Evolutionary conservation across 2,329 filamentous ascomycete genomes (phyloP).

Genomic region (Diaporthe amygdali): DNA sequence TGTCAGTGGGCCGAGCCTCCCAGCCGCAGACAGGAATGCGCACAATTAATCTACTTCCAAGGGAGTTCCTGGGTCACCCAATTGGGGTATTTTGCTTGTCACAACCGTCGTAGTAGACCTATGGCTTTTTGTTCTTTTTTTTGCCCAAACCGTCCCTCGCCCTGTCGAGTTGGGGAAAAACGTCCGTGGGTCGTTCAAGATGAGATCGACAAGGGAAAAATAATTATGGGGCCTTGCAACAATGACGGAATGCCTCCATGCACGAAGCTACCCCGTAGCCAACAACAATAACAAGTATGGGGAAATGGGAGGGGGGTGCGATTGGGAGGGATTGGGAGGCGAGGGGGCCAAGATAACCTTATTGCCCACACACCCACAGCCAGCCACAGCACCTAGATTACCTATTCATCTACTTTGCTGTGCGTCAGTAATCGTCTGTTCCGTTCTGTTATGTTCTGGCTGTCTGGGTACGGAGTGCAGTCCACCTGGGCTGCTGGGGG

Average conservation of each 20-base stretch:
- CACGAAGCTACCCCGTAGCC: background rate
- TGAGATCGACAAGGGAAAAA: conserved; percentile 1
- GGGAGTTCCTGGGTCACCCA: background rate
- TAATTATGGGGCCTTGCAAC: conserved; percentile 6
- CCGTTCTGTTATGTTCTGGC: too few relatives aligned
- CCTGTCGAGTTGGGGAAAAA: background rate
- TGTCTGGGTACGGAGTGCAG: too few relatives aligned
- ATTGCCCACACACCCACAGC: background rate
- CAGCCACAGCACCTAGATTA: background rate
- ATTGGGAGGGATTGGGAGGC: too few relatives aligned
- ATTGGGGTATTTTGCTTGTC: background rate
- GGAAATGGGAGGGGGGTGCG: background rate
- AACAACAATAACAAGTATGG: background rate
- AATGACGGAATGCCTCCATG: conserved; percentile 16
- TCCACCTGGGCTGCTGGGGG: too few relatives aligned
- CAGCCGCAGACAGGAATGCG: background rate
- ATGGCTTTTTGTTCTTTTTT: too few relatives aligned
- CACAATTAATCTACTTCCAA: background rate
- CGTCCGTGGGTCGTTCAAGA: conserved; percentile 9
- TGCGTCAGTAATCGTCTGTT: too few relatives aligned
- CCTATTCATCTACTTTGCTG: too few relatives aligned
- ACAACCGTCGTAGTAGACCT: background rate
- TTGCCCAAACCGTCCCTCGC: background rate
- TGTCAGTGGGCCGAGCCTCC: background rate
- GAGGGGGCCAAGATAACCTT: conserved; percentile 9